These are phyloP conservation scores for Mucor racemosus DNA, from an alignment of 371 early-diverging fungal genomes.

Conservation along the genomic window DNA sequence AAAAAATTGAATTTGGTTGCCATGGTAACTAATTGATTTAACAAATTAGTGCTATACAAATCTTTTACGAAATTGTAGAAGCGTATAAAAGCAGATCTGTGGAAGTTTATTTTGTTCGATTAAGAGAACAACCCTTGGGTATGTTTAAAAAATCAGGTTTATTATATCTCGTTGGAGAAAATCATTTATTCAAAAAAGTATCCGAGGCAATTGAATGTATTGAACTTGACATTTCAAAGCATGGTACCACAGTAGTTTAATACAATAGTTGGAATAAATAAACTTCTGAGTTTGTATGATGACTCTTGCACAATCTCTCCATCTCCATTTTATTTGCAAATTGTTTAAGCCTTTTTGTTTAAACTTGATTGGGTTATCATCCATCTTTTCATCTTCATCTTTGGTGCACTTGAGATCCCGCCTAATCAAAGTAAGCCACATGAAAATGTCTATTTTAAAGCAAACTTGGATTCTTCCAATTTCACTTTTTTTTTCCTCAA, in stretches of 20 bases:
- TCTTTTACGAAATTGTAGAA: constrained; percentile 85
- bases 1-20: background rate
- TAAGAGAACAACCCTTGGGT: constrained; percentile 68
- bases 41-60: constrained; percentile 77
- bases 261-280: background rate
- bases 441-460: constrained; percentile 18
- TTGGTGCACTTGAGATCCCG: constrained; percentile 10
- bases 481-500: constrained; percentile 18
- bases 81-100: constrained; percentile 79
- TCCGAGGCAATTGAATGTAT: constrained; percentile 51
- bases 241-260: constrained; percentile 2
- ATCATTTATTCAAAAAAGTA: constrained; percentile 67
- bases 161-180: constrained; percentile 63
- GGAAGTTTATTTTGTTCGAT: constrained; percentile 83
- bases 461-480: background rate
- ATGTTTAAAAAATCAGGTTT: constrained; percentile 76
- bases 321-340: constrained; percentile 10
- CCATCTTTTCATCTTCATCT: constrained; percentile 28
- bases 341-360: constrained; percentile 8
- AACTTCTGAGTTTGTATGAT: constrained; percentile 4
- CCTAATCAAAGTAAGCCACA: constrained; percentile 24
- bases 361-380: constrained; percentile 30
- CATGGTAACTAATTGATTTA: background rate
- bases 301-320: constrained; percentile 21
- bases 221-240: constrained; percentile 5